These are phyloP conservation scores for Strobilomyces echinocephalus DNA, from an alignment of 768 basidiomycete genomes.

Conservation along the genomic window DNA sequence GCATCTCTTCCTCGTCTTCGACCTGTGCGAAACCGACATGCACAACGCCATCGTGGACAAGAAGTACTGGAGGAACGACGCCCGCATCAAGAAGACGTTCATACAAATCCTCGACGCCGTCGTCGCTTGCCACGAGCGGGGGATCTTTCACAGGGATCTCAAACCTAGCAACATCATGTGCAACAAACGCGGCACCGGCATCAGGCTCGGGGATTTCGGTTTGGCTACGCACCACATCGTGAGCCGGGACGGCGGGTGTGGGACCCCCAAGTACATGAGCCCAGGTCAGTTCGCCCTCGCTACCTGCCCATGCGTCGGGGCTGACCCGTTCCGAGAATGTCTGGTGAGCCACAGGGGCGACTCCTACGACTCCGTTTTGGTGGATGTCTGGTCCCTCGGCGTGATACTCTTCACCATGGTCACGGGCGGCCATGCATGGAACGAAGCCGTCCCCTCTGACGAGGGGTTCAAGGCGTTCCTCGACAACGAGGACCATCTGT, in stretches of 20 bases:
- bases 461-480: not conserved
- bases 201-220: not conserved
- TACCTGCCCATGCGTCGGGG: not conserved
- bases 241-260: not conserved
- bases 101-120: not conserved
- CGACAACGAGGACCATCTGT: not conserved
- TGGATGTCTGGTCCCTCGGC: constrained; percentile 69
- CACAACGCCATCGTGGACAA: not conserved
- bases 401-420: constrained; percentile 81
- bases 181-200: not conserved
- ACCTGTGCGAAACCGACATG: not conserved
- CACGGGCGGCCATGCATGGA: constrained; percentile 36
- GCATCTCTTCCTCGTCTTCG: not conserved
- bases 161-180: constrained; percentile 2
- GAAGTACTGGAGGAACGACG: not conserved
- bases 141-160: not conserved
- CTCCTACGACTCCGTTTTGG: constrained; percentile 11
- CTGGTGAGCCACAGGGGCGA: constrained; percentile 38
- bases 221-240: not conserved
- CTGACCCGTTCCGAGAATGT: constrained; percentile 42
- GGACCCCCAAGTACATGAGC: not conserved
- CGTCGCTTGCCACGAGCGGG: not conserved
- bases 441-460: not conserved
- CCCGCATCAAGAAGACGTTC: not conserved
- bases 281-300: not conserved